Conservation (phyloP, 805 yeast species). For the Candida silvicultrix region DNA sequence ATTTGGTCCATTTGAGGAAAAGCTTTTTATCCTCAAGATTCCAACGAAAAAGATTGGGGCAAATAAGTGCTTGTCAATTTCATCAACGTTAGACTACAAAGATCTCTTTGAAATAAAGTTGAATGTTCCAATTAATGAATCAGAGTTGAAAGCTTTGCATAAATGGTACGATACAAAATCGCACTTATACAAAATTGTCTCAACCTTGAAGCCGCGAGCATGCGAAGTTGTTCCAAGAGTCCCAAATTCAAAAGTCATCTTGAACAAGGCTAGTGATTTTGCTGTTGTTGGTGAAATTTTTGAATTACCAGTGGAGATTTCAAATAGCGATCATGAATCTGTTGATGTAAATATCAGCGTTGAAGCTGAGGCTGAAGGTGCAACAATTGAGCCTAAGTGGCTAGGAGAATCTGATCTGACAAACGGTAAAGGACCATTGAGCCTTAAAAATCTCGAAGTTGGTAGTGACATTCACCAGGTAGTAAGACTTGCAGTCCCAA, state of each 20-base stretch:
- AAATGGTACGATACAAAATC: slow-evolving; percentile 8
- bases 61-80: slow-evolving; percentile 9
- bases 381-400: slow-evolving; percentile 1
- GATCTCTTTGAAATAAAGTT: slow-evolving; percentile 15
- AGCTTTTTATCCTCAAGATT: slow-evolving; percentile 11
- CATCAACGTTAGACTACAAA: slow-evolving; percentile 6
- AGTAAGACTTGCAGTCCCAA: slow-evolving; percentile 10
- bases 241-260: slow-evolving; percentile 26
- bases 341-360: slow-evolving; percentile 24
- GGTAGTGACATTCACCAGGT: too few species aligned
- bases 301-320: slow-evolving; percentile 15
- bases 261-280: slow-evolving; percentile 17
- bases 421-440: not conserved
- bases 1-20: slow-evolving; percentile 9
- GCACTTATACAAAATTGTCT: slow-evolving; percentile 7
- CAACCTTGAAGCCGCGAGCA: slow-evolving; percentile 12
- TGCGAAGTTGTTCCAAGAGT: slow-evolving; percentile 31
- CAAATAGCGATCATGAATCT: slow-evolving; percentile 25
- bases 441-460: slow-evolving; percentile 5
- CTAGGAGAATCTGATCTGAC: not conserved
- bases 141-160: slow-evolving; percentile 9
- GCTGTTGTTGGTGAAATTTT: slow-evolving; percentile 27
- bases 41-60: slow-evolving; percentile 15
- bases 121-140: slow-evolving; percentile 10
- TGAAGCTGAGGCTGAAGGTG: slow-evolving; percentile 5